phyloP scores from a whole-genome alignment of 2,329 filamentous ascomycete species.

The Venturia effusa region DNA sequence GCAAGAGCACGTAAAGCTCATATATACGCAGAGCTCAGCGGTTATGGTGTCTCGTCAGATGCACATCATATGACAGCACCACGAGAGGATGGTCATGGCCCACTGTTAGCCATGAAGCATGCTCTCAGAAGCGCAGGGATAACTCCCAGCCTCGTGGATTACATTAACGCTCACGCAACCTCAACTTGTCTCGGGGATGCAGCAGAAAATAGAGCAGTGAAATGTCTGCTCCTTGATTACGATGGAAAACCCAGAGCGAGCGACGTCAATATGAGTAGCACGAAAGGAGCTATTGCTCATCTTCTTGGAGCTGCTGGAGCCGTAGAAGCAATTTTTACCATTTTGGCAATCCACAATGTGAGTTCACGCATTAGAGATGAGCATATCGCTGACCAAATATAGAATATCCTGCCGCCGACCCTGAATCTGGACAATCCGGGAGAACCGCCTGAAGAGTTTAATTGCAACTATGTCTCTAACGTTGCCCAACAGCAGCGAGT shows the following conservation, averaged over 20 bases:
- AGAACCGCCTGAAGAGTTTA: constrained; percentile 48
- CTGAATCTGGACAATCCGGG: constrained; percentile 62
- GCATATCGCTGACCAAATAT: constrained; percentile 14
- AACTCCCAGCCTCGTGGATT: constrained; percentile 63
- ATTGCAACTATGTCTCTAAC: constrained; percentile 78
- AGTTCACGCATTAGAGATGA: constrained; percentile 21
- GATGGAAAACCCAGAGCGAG: constrained; percentile 51
- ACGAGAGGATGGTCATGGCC: constrained; percentile 69
- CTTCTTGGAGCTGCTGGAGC: constrained; percentile 84
- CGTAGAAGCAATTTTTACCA: constrained; percentile 76
- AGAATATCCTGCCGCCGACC: constrained; percentile 77
- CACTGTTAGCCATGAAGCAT: constrained; percentile 72
- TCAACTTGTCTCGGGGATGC: constrained; percentile 76
- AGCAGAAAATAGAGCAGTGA: constrained; percentile 79
- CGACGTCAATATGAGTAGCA: constrained; percentile 77
- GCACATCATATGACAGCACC: constrained; percentile 92
- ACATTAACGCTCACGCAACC: constrained; percentile 93
- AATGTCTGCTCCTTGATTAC: constrained; percentile 61
- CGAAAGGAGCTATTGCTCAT: constrained; percentile 88
- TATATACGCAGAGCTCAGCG: constrained; percentile 81
- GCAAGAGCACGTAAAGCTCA: constrained; percentile 65
- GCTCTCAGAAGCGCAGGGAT: constrained; percentile 65
- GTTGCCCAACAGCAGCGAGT: constrained; percentile 59
- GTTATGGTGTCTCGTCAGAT: constrained; percentile 85
- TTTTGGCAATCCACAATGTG: constrained; percentile 71